Evolutionary conservation across 345 rosid species (phyloP).

Genomic region (Excoecaria cochinchinensis): DNA sequence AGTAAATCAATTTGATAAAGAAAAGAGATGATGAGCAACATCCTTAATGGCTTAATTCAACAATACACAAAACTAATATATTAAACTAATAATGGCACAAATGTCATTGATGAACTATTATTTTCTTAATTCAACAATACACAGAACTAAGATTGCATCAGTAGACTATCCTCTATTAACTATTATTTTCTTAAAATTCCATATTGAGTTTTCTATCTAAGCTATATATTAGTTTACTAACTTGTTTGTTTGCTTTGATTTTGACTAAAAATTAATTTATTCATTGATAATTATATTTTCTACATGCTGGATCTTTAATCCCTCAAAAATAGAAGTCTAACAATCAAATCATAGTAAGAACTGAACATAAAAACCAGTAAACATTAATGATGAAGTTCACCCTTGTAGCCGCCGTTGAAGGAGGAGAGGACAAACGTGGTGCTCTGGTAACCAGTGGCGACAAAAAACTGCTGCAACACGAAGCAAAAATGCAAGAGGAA

Average conservation of each 20-base stretch:
- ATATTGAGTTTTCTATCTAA: background rate
- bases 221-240: background rate
- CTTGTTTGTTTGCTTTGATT: background rate
- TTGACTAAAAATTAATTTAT: background rate
- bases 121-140: too few species aligned
- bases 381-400: background rate
- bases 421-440: too few species aligned
- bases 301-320: background rate
- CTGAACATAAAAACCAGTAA: background rate
- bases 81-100: too few species aligned
- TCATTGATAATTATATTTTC: background rate
- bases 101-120: background rate
- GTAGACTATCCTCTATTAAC: too few species aligned
- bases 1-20: too few species aligned
- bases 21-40: too few species aligned
- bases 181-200: background rate
- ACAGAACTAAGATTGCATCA: background rate
- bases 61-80: too few species aligned
- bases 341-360: background rate
- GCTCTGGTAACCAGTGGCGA: too few species aligned
- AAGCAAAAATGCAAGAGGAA: too few species aligned
- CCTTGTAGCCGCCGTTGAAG: too few species aligned
- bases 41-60: too few species aligned
- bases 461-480: too few species aligned
- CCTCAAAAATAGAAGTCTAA: background rate